Percentiles rank a stretch among this genome's conserved stretches.
These are phyloP conservation scores for Zygosaccharomyces lentus DNA, from an alignment of 805 yeast species.

Conservation along the genomic window DNA sequence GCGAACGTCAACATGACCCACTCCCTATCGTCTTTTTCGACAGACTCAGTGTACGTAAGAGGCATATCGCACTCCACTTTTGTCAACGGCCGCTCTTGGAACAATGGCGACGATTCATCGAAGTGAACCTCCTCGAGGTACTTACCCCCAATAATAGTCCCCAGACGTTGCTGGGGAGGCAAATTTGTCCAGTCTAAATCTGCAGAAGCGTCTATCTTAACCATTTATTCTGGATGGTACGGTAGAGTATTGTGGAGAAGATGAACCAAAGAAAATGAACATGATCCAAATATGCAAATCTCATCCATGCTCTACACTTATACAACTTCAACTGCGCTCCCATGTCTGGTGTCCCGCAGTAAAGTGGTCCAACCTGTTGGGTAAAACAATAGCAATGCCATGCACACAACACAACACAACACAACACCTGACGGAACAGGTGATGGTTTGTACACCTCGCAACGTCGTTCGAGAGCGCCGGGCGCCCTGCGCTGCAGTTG, in stretches of 20 bases:
- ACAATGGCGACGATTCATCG: neutral
- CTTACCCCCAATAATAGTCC: slow-evolving; percentile 2
- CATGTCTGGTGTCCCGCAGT: neutral
- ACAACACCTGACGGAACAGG: neutral
- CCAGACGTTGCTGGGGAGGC: slow-evolving; percentile 5
- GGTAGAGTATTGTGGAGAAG: neutral
- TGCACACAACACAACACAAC: neutral
- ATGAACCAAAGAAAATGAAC: neutral
- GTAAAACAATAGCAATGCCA: neutral
- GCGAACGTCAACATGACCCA: slow-evolving; percentile 5
- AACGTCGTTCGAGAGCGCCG: neutral
- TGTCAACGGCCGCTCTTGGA: neutral
- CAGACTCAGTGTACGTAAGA: slow-evolving; percentile 1
- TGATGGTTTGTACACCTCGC: neutral
- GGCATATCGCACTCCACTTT: slow-evolving; percentile 3
- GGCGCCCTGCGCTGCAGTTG: neutral
- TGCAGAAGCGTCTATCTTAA: slow-evolving; percentile 5
- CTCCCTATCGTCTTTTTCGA: slow-evolving; percentile 1
- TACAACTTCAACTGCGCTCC: neutral
- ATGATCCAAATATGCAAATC: neutral
- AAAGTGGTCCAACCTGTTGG: neutral
- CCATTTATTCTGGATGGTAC: neutral
- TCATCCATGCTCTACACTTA: neutral
- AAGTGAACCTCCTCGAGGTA: neutral
- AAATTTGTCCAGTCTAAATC: slow-evolving; percentile 5